These are phyloP conservation scores for Rhizophagus sp. DNA, from an alignment of 192 early-diverging fungal genomes.

Conservation along the genomic window DNA sequence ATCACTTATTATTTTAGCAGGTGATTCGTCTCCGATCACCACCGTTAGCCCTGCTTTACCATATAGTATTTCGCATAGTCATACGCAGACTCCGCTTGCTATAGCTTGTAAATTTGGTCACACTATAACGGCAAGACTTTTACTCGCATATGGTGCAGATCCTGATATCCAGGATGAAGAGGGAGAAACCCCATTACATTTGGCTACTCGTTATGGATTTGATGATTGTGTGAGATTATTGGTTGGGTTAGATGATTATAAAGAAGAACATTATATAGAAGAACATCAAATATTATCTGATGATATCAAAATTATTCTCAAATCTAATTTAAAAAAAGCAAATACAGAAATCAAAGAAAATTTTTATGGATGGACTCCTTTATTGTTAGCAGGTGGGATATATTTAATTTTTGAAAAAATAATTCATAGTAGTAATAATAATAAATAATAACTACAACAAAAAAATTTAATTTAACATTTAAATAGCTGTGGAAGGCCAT, in stretches of 20 bases:
- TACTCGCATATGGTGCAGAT: conserved; percentile 57
- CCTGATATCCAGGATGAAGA: conserved; percentile 65
- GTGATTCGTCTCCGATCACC: not conserved
- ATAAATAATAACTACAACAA: not conserved
- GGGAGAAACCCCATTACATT: conserved; percentile 65
- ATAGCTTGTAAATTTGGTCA: conserved; percentile 56
- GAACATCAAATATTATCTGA: not conserved
- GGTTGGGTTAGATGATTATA: conserved; percentile 34
- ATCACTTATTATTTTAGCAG: not conserved
- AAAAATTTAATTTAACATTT: not conserved
- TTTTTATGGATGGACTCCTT: conserved; percentile 61
- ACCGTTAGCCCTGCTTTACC: not conserved
- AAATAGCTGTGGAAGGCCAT: conserved; percentile 62
- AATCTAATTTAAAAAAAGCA: conserved; percentile 22
- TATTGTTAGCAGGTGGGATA: conserved; percentile 59
- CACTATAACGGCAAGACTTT: conserved; percentile 44
- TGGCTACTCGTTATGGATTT: conserved; percentile 55
- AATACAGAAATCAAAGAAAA: conserved; percentile 53
- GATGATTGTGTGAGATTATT: conserved; percentile 52
- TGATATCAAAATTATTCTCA: not conserved
- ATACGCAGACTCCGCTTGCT: conserved; percentile 49
- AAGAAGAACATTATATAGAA: not conserved
- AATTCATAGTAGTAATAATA: no score
- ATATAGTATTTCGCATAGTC: not conserved
- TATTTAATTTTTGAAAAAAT: not conserved